Base-by-base conservation (phyloP, 208 protist species). In the Trypanosoma theileri region DNA sequence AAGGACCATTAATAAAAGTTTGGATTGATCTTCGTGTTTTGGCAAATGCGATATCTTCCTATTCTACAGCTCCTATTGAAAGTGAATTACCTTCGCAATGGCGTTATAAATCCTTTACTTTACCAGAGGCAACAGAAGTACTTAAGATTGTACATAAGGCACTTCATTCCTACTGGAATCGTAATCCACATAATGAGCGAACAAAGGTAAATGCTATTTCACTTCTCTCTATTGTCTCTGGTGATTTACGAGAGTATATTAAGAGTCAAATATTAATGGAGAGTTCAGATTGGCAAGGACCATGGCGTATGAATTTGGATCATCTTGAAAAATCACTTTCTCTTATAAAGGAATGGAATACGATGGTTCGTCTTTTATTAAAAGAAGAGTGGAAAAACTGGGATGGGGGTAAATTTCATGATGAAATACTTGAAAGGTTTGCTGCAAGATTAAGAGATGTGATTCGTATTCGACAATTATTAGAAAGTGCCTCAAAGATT, bases 211-310 rank as follows among this genome's bases (percentile, higher is more conserved):
- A 92, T 66, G 80, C 82, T 14, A 74, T 86, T n/a, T 85, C 89
- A 28, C 79, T 96, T 24, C 72, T 96, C 14, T 86, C 73, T 71
- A 95, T 93, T 68, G 89, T 95, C 26, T 89, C 85, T 0, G 88
- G 84, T 9, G 92, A 96, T 63, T 63, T 96, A 44, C 79, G 87
- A 17, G 89, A 94, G 72, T 96, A 95, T 74, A 48, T 93, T 51
- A 88, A 88, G 53, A 66, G 59, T 26, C 86, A 93, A 63, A 72
- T 96, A 22, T 51, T 86, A 45, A 71, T 94, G 41, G 79, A 91
- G 59, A 69, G 87, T 64, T 55, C 81, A 0, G 89, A 94, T 66
- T 94, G 87, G 86, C 78, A 82, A 28, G 85, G 81, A 8, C 80
- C 83, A 69, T 96, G 92, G 89, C 87, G 86, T 31, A 89, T 94